A percentile compares a stretch with the other conserved stretches of the same genome.
phyloP scores from a whole-genome alignment of 2,329 filamentous ascomycete species.

The Mycosphaerelloides madeirae region DNA sequence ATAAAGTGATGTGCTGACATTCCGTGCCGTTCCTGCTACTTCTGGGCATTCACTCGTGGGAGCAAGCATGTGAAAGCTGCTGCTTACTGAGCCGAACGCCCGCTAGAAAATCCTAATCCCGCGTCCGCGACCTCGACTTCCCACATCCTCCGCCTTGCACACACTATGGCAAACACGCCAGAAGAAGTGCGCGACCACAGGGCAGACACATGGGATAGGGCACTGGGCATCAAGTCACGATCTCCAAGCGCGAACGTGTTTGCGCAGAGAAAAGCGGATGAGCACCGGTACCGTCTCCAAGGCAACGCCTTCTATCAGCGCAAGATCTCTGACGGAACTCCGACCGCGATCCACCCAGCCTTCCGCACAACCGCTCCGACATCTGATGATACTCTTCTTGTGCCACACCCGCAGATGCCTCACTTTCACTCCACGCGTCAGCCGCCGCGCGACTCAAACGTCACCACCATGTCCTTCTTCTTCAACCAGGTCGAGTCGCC shows the following conservation, averaged over 20 bases:
- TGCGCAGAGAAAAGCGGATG: constrained; percentile 19
- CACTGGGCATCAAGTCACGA: constrained; percentile 1
- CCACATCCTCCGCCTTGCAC: background rate
- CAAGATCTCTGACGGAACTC: constrained; percentile 20
- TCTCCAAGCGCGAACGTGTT: constrained; percentile 29
- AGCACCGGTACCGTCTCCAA: constrained; percentile 23
- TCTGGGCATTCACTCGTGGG: too few species aligned
- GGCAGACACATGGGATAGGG: background rate
- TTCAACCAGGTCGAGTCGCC: constrained; percentile 16
- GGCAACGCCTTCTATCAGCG: constrained; percentile 34
- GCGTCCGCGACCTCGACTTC: background rate
- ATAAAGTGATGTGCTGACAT: too few species aligned
- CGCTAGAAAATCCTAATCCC: background rate
- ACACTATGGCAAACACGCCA: background rate
- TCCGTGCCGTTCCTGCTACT: too few species aligned
- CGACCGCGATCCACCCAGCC: constrained; percentile 24
- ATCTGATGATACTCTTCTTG: constrained; percentile 3
- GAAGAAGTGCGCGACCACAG: background rate
- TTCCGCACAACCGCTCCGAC: constrained; percentile 13
- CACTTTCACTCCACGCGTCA: constrained; percentile 12
- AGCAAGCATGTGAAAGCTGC: too few species aligned
- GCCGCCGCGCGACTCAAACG: constrained; percentile 15
- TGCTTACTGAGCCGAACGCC: background rate
- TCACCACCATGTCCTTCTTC: constrained; percentile 29
- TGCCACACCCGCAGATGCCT: background rate